Evolutionary conservation across 257 asterid genomes (phyloP).

Genomic region (Thymus quinquecostatus): DNA sequence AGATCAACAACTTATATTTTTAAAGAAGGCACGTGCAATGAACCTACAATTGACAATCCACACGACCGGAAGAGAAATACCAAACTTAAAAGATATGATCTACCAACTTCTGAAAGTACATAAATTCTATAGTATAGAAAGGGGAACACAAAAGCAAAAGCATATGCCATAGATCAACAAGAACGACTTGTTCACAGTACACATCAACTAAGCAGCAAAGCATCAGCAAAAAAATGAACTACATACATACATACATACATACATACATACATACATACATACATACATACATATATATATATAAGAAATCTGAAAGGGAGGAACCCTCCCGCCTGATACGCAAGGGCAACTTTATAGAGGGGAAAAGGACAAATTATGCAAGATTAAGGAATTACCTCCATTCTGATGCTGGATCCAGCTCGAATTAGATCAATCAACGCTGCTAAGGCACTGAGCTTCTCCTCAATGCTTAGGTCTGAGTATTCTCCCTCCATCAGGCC

Average conservation of each 20-base stretch:
- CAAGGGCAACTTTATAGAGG: not conserved
- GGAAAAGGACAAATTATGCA: conserved; percentile 5
- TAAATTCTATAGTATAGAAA: not conserved
- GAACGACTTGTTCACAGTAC: not conserved
- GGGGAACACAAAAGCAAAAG: not conserved
- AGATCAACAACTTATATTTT: conserved; percentile 15
- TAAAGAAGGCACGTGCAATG: not conserved
- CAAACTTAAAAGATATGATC: no score
- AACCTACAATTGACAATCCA: no score
- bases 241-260: no score
- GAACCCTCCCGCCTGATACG: not conserved
- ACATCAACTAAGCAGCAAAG: conserved; percentile 6
- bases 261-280: no score
- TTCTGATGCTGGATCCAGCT: conserved; percentile 75
- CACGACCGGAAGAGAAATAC: no score
- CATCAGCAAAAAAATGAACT: conserved; percentile 14
- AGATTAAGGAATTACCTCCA: conserved; percentile 64
- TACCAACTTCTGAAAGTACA: conserved; percentile 25
- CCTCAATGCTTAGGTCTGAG: conserved; percentile 86
- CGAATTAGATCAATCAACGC: conserved; percentile 79
- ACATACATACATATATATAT: no score
- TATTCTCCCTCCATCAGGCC: conserved; percentile 98
- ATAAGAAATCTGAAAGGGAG: conserved; percentile 3
- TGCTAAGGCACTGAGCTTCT: conserved; percentile 72
- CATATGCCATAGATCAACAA: not conserved